A percentile compares a stretch with the other conserved stretches of the same genome.
These are phyloP conservation scores for Potentilla sterilis DNA, from an alignment of 306 rosid species.

Conservation along the genomic window DNA sequence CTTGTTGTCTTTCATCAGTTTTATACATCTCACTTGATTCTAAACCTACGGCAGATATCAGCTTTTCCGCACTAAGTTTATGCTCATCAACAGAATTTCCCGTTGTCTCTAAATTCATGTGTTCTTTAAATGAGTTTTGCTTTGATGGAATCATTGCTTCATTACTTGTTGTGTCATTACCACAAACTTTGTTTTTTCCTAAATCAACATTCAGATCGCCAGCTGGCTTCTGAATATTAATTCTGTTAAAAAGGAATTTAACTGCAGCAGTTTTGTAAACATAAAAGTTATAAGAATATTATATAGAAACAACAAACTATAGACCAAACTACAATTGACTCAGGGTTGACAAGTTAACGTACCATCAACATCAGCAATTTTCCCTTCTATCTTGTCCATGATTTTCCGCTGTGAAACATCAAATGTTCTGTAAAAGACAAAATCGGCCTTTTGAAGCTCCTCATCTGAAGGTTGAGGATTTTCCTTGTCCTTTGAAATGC, in stretches of 20 bases:
- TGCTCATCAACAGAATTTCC: slow-evolving; percentile 20
- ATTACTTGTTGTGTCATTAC: slow-evolving; percentile 25
- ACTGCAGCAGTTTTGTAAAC: slow-evolving; percentile 63
- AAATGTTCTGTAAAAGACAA: slow-evolving; percentile 68
- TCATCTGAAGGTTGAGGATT: slow-evolving; percentile 56
- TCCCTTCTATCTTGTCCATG: slow-evolving; percentile 47
- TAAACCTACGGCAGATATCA: slow-evolving; percentile 11
- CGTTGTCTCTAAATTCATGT: slow-evolving; percentile 21
- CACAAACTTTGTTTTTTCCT: slow-evolving; percentile 39
- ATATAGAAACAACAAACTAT: slow-evolving; percentile 17
- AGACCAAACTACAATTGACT: slow-evolving; percentile 4
- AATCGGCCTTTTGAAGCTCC: slow-evolving; percentile 62
- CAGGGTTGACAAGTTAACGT: background rate
- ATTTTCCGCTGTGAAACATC: slow-evolving; percentile 53
- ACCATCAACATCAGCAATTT: slow-evolving; percentile 68
- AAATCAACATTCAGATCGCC: slow-evolving; percentile 34
- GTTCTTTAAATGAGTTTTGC: slow-evolving; percentile 26
- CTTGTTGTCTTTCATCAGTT: slow-evolving; percentile 15
- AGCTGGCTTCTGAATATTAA: slow-evolving; percentile 37
- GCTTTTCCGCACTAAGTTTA: slow-evolving; percentile 33
- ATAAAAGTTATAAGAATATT: slow-evolving; percentile 33
- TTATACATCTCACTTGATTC: slow-evolving; percentile 19
- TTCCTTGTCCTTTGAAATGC: slow-evolving; percentile 60
- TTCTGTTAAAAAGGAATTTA: slow-evolving; percentile 58
- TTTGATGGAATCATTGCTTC: slow-evolving; percentile 33